Base-by-base conservation (phyloP, 345 rosid species). In the Kernera saxatilis region DNA sequence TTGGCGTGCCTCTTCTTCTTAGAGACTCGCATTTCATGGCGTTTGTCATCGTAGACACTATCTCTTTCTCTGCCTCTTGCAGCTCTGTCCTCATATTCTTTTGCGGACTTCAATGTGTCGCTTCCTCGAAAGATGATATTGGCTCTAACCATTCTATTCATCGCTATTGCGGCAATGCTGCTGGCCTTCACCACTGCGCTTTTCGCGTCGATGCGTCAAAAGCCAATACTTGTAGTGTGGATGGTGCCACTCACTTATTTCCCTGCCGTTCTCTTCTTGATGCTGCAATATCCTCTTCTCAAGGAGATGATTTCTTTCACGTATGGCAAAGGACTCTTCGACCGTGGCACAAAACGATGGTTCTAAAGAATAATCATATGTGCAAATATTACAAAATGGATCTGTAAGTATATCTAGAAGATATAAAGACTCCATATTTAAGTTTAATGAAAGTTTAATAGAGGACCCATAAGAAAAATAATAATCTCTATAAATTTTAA, bases 111-210 rank as follows among this genome's bases (percentile, higher is more conserved):
- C 54, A 69, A 71, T 1, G 10, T 60, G 1, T 78, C 82, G 0
- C 65, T 84, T 30, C 88, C 85, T 0, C 36, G 13, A 29, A 80
- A 72, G 57, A 77, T 82, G 67, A 78, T 80, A 21, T 22, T 69
- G 0, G 86, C 74, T 8, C 77, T 69, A n/a, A 18, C 66, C 5
- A 59, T 82, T 0, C 74, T 82, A 22, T 78, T 79, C 59, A 25
- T 82, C 5, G 71, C 84, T 8, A 69, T 84, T 3, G 80, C 72
- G 0, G 8, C 83, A 45, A 82, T 84, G 88, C 74, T 84, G 70
- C 15, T 70, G 6, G 75, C 84, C 11, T 84, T 80, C 32, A 49
- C 19, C 36, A 78, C 83, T 0, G 60, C 85, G 0, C 43, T 80
- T 54, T 73, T 54, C 39, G 36, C 82, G 8, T 58, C 80, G 5